These are phyloP conservation scores for Clitopilus hobsonii DNA, from an alignment of 768 basidiomycete species.

Conservation along the genomic window DNA sequence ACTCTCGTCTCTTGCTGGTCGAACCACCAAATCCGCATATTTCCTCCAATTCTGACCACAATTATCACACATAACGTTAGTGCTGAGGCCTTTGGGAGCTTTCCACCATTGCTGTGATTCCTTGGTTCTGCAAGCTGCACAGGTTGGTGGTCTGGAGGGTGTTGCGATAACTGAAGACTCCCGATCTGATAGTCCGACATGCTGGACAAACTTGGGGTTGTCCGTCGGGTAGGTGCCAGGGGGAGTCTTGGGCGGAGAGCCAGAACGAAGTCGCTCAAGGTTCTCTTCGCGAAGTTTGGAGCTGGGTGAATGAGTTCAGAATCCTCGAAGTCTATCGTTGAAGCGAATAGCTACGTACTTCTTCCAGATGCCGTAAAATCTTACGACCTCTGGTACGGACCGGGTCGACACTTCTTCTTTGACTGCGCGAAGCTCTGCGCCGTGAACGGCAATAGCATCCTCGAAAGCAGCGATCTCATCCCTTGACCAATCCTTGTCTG, in stretches of 20 bases:
- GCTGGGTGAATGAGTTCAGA: conserved; percentile 29
- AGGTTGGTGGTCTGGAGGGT: conserved; percentile 52
- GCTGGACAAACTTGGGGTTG: conserved; percentile 40
- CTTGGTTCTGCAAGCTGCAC: conserved; percentile 81
- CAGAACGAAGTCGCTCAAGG: conserved; percentile 32
- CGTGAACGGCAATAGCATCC: conserved; percentile 65
- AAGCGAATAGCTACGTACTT: conserved; percentile 42
- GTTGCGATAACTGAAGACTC: conserved; percentile 71
- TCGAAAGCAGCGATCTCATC: conserved; percentile 75
- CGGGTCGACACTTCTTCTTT: conserved; percentile 69
- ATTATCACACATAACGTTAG: conserved; percentile 74
- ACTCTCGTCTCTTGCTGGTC: conserved; percentile 66
- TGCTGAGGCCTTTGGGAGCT: conserved; percentile 80
- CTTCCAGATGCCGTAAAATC: conserved; percentile 86
- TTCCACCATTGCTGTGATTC: conserved; percentile 87
- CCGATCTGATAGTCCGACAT: conserved; percentile 57
- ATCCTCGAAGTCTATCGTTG: background rate
- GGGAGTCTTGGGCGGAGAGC: conserved; percentile 25
- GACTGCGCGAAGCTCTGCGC: conserved; percentile 76
- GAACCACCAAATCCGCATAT: conserved; percentile 83
- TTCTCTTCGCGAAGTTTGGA: conserved; percentile 69
- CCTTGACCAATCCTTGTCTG: conserved; percentile 65
- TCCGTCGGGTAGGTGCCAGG: conserved; percentile 10
- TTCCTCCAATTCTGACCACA: conserved; percentile 91
- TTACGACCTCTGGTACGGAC: conserved; percentile 71